Base-by-base conservation (phyloP, 2,329 filamentous ascomycete genomes). In the Venturia aucupariae region DNA sequence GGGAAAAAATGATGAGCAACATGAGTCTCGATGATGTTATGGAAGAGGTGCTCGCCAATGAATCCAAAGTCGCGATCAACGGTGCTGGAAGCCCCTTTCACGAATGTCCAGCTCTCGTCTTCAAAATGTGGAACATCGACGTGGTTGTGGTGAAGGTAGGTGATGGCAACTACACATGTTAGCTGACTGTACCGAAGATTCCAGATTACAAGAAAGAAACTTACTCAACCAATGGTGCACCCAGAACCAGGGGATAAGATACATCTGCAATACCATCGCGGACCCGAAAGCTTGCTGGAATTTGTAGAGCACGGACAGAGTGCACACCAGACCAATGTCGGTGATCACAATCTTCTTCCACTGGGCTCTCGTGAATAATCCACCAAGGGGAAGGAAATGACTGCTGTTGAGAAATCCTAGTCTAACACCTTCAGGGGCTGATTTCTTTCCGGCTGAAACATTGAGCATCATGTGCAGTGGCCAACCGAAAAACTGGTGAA, bases 101-200 rank as follows among this genome's bases (percentile, higher is more conserved):
- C 80, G 69, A 83, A 88, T 30, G 81, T 85, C 86, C 86, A 88
- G 64, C 77, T 77, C 22, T 81, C 79, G 54, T 80, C 79, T 30
- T 82, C 80, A 72, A 85, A 87, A 73, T 87, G 82, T n/a, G 81
- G 81, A 60, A 86, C 77, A 4, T 75, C 72, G 2, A 72, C 76
- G 72, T 89, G 84, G 65, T 85, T 88, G 80, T 90, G 87, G 75
- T 90, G 87, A 24, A 90, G 85, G 75, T 88, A 90, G 60, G 87
- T 90, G 71, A 90, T 90, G 67, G 86, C 86, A 24, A 90, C 86
- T 85, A 41, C 5, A 13, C 11, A 32, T 44, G 59, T 61, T 30
- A 61, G 41, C 27, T 61, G 41, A n/a, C 24, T 22, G 6, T 27
- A n/a, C 8, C 11, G 22, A 13, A 10, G 15, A 38, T 41, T 15